phyloP scores from a whole-genome alignment of 2,329 filamentous ascomycete species.

The Trichophyton rubrum region DNA sequence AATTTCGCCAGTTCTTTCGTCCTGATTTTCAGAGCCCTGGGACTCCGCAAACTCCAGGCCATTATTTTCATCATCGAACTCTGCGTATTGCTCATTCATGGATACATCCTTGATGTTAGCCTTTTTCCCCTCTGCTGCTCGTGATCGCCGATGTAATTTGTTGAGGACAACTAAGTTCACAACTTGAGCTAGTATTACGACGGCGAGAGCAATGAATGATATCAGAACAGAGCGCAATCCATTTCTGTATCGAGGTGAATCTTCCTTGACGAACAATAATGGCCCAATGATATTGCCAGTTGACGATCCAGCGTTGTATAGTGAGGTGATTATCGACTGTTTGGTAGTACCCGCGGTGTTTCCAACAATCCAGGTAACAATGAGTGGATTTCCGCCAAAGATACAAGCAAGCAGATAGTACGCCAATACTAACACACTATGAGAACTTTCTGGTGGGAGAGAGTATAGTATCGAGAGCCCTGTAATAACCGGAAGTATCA shows the following conservation, averaged over 20 bases:
- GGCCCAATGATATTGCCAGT: constrained; percentile 57
- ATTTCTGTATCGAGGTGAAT: constrained; percentile 47
- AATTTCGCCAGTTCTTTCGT: constrained; percentile 4
- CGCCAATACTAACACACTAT: constrained; percentile 39
- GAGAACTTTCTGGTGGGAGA: constrained; percentile 29
- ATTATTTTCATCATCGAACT: constrained; percentile 21
- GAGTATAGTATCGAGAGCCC: constrained; percentile 36
- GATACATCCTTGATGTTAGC: constrained; percentile 48
- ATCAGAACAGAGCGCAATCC: constrained; percentile 42
- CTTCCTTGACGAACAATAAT: constrained; percentile 45
- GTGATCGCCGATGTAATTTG: constrained; percentile 41
- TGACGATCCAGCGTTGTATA: constrained; percentile 51
- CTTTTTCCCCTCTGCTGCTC: constrained; percentile 49
- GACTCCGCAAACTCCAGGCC: constrained; percentile 5
- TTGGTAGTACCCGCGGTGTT: constrained; percentile 59
- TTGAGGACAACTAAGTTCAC: constrained; percentile 43
- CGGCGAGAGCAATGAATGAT: constrained; percentile 39
- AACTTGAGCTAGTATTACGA: constrained; percentile 42
- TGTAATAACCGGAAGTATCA: constrained; percentile 49
- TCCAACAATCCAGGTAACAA: constrained; percentile 56
- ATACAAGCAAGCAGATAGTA: constrained; percentile 57
- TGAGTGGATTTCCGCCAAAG: constrained; percentile 53
- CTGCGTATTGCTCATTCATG: constrained; percentile 37
- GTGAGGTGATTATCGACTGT: constrained; percentile 50
- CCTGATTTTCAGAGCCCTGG: background rate